Conservation (phyloP, 192 early-diverging fungal genomes). For the Fimicolochytrium jonesii region DNA sequence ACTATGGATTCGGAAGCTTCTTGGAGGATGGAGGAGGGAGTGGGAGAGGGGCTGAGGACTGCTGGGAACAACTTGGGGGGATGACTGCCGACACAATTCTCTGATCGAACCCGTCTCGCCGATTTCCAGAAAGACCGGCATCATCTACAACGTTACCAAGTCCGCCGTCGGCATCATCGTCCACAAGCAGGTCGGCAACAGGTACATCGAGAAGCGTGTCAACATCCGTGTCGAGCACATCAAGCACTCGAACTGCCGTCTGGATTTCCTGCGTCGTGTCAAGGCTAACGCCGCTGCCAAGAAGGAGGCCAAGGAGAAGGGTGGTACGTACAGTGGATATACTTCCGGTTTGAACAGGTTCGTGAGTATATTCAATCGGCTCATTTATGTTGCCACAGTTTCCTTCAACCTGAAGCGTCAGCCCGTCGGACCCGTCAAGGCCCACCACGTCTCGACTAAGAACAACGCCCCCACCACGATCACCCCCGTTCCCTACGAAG, state of each 20-base stretch:
- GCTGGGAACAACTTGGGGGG: no score
- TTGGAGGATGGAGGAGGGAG: no score
- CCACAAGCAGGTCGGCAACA: slow-evolving; percentile 97
- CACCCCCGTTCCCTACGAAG: slow-evolving; percentile 92
- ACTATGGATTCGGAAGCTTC: no score
- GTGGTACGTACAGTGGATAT: slow-evolving; percentile 48
- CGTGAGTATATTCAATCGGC: no score
- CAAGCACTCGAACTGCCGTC: slow-evolving; percentile 99
- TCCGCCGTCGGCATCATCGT: slow-evolving; percentile 96
- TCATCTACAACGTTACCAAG: slow-evolving; percentile 99
- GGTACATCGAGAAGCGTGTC: slow-evolving; percentile 97
- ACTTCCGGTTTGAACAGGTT: slow-evolving; percentile 11
- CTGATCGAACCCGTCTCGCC: neutral
- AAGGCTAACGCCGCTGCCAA: slow-evolving; percentile 87
- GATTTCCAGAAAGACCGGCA: slow-evolving; percentile 78
- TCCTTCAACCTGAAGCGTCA: slow-evolving; percentile 83
- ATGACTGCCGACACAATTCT: no score
- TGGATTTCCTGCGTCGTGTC: slow-evolving; percentile 95
- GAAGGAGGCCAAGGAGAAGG: slow-evolving; percentile 79
- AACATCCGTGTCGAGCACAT: slow-evolving; percentile 98
- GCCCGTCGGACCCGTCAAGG: slow-evolving; percentile 81
- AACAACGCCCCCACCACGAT: slow-evolving; percentile 91
- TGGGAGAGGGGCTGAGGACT: no score
- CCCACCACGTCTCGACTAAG: slow-evolving; percentile 82
- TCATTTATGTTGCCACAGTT: slow-evolving; percentile 24